Percentiles rank a stretch among this genome's conserved stretches.
phyloP scores from a whole-genome alignment of 345 rosid genomes.

The Syzygium aqueum region DNA sequence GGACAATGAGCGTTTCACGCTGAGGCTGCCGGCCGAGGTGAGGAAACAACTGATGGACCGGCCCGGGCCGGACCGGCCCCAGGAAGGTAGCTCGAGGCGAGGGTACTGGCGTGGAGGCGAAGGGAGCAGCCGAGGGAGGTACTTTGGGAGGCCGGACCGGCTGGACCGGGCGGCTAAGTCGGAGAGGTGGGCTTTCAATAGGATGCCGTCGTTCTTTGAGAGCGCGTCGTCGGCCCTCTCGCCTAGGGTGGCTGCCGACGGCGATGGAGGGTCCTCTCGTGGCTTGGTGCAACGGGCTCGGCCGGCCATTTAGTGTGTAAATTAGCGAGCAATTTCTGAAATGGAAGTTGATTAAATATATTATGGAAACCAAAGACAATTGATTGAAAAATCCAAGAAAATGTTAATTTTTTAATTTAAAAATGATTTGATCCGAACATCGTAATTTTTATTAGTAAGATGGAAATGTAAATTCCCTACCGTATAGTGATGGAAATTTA shows the following conservation, averaged over 20 bases:
- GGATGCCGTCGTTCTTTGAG: neutral
- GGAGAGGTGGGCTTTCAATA: conserved; percentile 46
- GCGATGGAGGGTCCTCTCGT: conserved; percentile 26
- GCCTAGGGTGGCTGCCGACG: conserved; percentile 14
- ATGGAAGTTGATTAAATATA: too few relatives aligned
- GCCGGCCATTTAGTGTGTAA: neutral
- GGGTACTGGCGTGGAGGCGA: conserved; percentile 20
- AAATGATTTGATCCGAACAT: too few relatives aligned
- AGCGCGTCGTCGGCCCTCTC: conserved; percentile 1
- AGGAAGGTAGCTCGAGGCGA: conserved; percentile 33
- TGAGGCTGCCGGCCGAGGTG: neutral
- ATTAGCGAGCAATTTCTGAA: too few relatives aligned
- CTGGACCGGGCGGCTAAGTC: conserved; percentile 14
- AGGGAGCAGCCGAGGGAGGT: conserved; percentile 36
- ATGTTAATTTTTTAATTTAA: neutral
- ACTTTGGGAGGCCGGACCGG: conserved; percentile 10
- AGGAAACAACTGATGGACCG: neutral
- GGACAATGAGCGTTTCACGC: neutral
- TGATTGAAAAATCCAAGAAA: neutral
- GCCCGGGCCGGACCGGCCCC: conserved; percentile 13
- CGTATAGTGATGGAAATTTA: too few relatives aligned
- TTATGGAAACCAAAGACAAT: neutral
- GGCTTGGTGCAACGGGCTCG: conserved; percentile 10
- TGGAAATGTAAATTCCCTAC: too few relatives aligned
- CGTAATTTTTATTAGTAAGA: too few relatives aligned